Base-by-base conservation (phyloP, 768 basidiomycete species). In the Pleurotus djamor region DNA sequence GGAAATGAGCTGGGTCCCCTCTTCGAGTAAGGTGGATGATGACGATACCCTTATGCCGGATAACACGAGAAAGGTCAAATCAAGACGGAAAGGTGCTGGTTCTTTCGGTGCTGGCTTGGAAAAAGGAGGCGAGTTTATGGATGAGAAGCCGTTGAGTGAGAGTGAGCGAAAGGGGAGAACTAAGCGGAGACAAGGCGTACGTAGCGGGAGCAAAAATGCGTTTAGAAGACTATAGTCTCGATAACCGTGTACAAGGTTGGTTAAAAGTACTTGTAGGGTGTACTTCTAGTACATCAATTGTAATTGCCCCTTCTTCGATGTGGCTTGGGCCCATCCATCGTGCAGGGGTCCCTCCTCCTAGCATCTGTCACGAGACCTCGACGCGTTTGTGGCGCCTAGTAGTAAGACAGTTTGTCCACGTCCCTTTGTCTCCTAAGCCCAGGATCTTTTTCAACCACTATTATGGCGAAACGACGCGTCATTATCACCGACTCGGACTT, bases 121-220 rank as follows among this genome's bases (percentile, higher is more conserved):
- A 78, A 88, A 81, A 65, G 93, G 92, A 1, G 81, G 83, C 2
- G 78, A 76, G 50, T 64, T 72, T 28, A 80, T 78, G 60, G 81
- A 83, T 2, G 79, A 76, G 54, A 64, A 72, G 33, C 79, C 77
- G 59, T 70, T 87, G 66, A 81, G 76, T 37, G 91, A 89, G 62
- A 81, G 80, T 60, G 91, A 92, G 52, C 77, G 88, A 65, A 82
- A 80, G 44, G 96, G 96, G n/a, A 79, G 96, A 72, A 87, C 82
- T 36, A 81, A 90, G 38, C 81, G 92, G 66, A 76, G 96, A 70
- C 84, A 85, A 66, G 91, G 87, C 7, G 80, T 89, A 54, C 81
- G 96, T 54, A 97, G 94, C 69, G 96, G 95, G 34, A 94, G 92
- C 71, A 94, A 87, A 76, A 98, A 96, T 72, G 84, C 83, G 1